Percentiles rank a stretch among this genome's conserved stretches.
Conservation (phyloP, 1,284 basidiomycete species). For the Ganoderma leucocontextum region DNA sequence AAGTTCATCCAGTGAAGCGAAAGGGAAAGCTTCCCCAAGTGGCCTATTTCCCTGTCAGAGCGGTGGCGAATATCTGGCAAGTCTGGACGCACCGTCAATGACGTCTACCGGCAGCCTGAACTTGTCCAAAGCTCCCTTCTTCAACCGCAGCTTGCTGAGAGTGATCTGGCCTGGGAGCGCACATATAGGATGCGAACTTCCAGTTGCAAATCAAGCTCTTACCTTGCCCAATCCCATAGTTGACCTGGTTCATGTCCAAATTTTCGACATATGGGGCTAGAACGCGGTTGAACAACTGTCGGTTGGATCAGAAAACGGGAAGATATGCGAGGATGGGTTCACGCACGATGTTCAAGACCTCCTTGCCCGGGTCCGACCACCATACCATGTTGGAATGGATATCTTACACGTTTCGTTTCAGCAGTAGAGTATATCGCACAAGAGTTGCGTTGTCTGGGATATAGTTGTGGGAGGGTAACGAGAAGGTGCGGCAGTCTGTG, state of each 20-base stretch:
- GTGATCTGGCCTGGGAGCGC: slow-evolving; percentile 80
- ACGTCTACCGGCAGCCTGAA: slow-evolving; percentile 97
- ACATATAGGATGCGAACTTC: slow-evolving; percentile 12
- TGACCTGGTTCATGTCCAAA: slow-evolving; percentile 93
- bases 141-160: slow-evolving; percentile 85
- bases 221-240: slow-evolving; percentile 95
- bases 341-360: slow-evolving; percentile 77
- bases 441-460: background rate
- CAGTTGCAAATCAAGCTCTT: slow-evolving; percentile 8
- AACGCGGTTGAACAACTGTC: slow-evolving; percentile 88
- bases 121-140: slow-evolving; percentile 95
- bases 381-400: slow-evolving; percentile 59
- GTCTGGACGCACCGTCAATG: slow-evolving; percentile 74
- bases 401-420: slow-evolving; percentile 8
- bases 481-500: background rate
- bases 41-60: slow-evolving; percentile 59
- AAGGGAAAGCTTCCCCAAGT: slow-evolving; percentile 92
- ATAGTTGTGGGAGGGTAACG: background rate
- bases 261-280: slow-evolving; percentile 98
- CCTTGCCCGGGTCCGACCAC: slow-evolving; percentile 84
- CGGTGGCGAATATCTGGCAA: background rate
- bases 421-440: background rate
- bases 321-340: slow-evolving; percentile 1
- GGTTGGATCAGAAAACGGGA: slow-evolving; percentile 13
- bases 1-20: slow-evolving; percentile 97